Conservation (phyloP, 1,139 yeast species). For the Blastobotrys ciferrii region DNA sequence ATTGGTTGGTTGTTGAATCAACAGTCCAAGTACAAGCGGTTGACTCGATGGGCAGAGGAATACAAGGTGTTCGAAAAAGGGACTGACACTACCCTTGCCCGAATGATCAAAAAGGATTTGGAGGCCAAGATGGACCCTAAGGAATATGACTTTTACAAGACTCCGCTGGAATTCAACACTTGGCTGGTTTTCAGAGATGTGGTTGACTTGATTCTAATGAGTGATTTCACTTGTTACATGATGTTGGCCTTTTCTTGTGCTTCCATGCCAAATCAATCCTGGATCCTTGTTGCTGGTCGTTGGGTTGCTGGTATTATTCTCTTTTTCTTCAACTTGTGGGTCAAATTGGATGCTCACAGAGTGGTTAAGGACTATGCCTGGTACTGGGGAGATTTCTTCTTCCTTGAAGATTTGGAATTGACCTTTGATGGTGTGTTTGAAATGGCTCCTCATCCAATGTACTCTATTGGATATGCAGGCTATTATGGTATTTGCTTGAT, state of each 20-base stretch:
- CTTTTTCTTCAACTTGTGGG: constrained; percentile 78
- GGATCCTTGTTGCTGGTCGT: constrained; percentile 37
- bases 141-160: constrained; percentile 47
- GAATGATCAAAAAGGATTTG: constrained; percentile 49
- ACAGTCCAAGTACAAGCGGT: constrained; percentile 59
- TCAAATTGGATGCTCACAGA: constrained; percentile 82
- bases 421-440: constrained; percentile 90
- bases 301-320: constrained; percentile 46
- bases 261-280: constrained; percentile 43
- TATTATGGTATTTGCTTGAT: constrained; percentile 82
- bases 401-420: constrained; percentile 73
- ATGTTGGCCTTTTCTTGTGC: constrained; percentile 64
- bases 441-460: constrained; percentile 93
- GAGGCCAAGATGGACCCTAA: constrained; percentile 52
- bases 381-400: constrained; percentile 96
- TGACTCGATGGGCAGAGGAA: constrained; percentile 56
- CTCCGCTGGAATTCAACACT: constrained; percentile 77
- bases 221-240: constrained; percentile 76
- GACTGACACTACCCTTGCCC: constrained; percentile 40
- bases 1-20: constrained; percentile 68
- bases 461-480: constrained; percentile 85
- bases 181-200: constrained; percentile 80
- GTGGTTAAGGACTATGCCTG: constrained; percentile 90
- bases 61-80: constrained; percentile 47
- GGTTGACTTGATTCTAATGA: constrained; percentile 82